Percentiles rank a stretch among this genome's conserved stretches.
Evolutionary conservation across 2,329 filamentous ascomycete species (phyloP).

Genomic region (Periconia macrospinosa): DNA sequence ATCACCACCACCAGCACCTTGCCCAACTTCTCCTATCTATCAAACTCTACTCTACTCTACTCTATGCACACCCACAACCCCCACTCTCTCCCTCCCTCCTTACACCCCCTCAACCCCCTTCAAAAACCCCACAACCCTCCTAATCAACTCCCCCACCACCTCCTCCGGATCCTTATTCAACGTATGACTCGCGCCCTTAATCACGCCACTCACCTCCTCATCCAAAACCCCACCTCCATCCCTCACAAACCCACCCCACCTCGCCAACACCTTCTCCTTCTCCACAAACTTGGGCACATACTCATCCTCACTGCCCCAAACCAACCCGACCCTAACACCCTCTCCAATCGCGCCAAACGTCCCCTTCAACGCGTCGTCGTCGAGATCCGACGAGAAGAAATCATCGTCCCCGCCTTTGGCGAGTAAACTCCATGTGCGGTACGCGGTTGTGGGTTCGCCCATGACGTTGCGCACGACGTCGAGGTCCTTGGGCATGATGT

Average conservation of each 20-base stretch:
- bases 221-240: constrained; percentile 46
- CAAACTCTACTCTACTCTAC: too few relatives aligned
- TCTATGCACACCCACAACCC: too few relatives aligned
- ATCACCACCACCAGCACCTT: too few relatives aligned
- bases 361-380: constrained; percentile 55
- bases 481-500: constrained; percentile 54
- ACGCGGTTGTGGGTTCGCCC: constrained; percentile 56
- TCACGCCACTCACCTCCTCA: constrained; percentile 52
- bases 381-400: constrained; percentile 82
- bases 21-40: too few relatives aligned
- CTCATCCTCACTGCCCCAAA: constrained; percentile 69
- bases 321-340: constrained; percentile 59
- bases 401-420: constrained; percentile 74
- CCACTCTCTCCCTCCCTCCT: too few relatives aligned
- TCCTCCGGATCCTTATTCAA: constrained; percentile 50
- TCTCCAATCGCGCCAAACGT: constrained; percentile 68
- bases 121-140: constrained; percentile 56
- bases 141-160: constrained; percentile 53
- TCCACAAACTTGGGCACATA: constrained; percentile 63
- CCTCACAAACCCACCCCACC: constrained; percentile 53
- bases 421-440: constrained; percentile 61
- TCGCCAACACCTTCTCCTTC: constrained; percentile 58
- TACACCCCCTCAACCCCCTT: constrained; percentile 13
- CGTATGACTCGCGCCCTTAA: constrained; percentile 56
- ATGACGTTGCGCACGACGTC: constrained; percentile 28